phyloP scores from a whole-genome alignment of 495 filamentous ascomycete genomes.

The Xanthoparmelia taractica region DNA sequence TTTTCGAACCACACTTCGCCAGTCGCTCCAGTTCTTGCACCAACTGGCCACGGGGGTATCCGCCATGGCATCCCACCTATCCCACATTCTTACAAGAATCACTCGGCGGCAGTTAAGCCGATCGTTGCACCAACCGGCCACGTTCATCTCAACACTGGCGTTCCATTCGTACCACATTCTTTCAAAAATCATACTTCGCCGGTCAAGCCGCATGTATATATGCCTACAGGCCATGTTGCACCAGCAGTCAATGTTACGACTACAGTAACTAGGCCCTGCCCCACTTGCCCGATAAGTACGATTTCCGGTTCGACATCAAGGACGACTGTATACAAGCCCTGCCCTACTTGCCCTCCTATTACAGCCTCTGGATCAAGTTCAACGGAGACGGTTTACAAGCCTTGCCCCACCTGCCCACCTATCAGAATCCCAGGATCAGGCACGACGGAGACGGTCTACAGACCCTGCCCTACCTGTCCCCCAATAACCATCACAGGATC shows the following conservation, averaged over 20 bases:
- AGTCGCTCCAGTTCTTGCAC: background rate
- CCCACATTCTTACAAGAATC: no score
- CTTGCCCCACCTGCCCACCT: conserved; percentile 1
- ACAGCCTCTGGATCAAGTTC: background rate
- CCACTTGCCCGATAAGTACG: conserved; percentile 10
- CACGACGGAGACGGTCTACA: background rate
- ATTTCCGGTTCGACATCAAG: background rate
- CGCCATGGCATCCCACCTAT: no score
- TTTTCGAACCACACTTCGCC: background rate
- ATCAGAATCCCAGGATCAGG: background rate
- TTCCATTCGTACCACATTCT: background rate
- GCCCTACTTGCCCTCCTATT: conserved; percentile 6
- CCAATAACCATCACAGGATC: background rate
- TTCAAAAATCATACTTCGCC: background rate
- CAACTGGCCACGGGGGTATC: background rate
- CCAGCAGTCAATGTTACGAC: background rate
- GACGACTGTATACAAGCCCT: background rate
- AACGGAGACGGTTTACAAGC: background rate
- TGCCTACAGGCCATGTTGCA: background rate
- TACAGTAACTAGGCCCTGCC: conserved; percentile 7
- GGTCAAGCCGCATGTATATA: background rate
- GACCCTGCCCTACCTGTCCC: conserved; percentile 1
- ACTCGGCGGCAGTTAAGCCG: background rate
- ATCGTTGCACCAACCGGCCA: background rate
- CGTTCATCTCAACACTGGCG: background rate